Evolutionary conservation across 768 basidiomycete species (phyloP), one percentile per base, ranked within the genome.

Genomic region (Gautieria morchelliformis): DNA sequence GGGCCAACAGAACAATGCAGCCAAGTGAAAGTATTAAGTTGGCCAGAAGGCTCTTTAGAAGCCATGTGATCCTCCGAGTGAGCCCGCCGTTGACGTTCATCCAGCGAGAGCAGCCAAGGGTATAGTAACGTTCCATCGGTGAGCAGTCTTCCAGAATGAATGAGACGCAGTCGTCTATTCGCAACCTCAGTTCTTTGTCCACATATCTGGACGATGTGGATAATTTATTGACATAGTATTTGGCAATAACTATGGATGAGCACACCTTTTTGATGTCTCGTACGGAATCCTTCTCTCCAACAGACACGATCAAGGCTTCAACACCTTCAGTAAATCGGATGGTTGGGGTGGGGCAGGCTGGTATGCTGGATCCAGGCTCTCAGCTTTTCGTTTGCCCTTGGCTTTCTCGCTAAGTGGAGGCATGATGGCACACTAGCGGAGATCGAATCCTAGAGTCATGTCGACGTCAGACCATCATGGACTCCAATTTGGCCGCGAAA

Each of bases 1-100:
- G 84, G 83, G 4, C 95, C 94, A 8, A 99, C 85, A 1, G 91
- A 93, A 69, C 95, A 99, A 64, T 97, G 94, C 55, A 99, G 66
- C 89, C 89, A 96, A 4, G 82, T 82, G 14, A 74, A 75, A 32
- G 68, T 69, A 40, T 27, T 40, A 24, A 44, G 8, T 22, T 52
- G 32, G 22, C 17, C 49, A 15, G 46, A 19, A 39, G 68, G n/a
- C 17, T 63, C 58, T 0, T 64, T 59, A 15, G 64, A 58, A 17
- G 62, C 63, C 4, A 58, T 39, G 5, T 63, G 63, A 14, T 65
- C 63, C 5, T 45, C 52, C 14, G 63, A 48, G 33, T 32, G 22
- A 58, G 22, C 67, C 39, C 75, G 74, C 48, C 74, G 77, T 63
- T 85, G 82, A 37, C 79, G 76, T 56, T 82, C 81, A 60, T 85